Evolutionary conservation across 2,329 filamentous ascomycete genomes (phyloP).

Genomic region (Rhinocladiella similis): DNA sequence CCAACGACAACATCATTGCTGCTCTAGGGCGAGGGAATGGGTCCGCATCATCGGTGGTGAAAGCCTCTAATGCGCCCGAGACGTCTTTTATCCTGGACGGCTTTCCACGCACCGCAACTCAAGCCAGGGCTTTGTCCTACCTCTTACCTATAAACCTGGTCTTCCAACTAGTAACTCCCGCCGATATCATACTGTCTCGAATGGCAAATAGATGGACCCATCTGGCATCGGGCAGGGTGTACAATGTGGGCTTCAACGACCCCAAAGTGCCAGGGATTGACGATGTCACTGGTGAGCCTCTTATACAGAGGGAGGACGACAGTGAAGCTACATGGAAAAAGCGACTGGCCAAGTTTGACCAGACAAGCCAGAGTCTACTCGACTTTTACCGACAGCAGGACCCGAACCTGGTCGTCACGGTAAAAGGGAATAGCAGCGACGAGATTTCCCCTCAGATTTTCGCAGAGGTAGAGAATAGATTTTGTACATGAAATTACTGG

Average conservation of each 20-base stretch:
- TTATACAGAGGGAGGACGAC: constrained; percentile 83
- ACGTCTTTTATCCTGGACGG: constrained; percentile 95
- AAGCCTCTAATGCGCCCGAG: constrained; percentile 62
- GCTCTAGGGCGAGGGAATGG: constrained; percentile 44
- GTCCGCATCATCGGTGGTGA: constrained; percentile 35
- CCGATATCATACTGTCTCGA: constrained; percentile 81
- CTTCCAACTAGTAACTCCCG: constrained; percentile 81
- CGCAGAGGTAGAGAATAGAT: constrained; percentile 76
- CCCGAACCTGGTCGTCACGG: constrained; percentile 75
- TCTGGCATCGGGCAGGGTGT: constrained; percentile 84
- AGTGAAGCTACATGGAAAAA: constrained; percentile 81
- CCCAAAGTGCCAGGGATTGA: constrained; percentile 79
- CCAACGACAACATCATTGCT: constrained; percentile 33
- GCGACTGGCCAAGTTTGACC: constrained; percentile 78
- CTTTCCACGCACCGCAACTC: constrained; percentile 82
- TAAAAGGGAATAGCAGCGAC: constrained; percentile 85
- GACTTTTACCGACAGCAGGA: constrained; percentile 79
- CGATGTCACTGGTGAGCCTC: constrained; percentile 83
- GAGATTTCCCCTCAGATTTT: constrained; percentile 93
- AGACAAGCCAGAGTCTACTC: constrained; percentile 80
- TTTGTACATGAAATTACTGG: constrained; percentile 46
- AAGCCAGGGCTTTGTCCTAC: constrained; percentile 74
- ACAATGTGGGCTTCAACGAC: constrained; percentile 91
- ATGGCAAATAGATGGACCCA: constrained; percentile 95
- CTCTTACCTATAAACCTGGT: constrained; percentile 95